Evolutionary conservation across 768 basidiomycete species (phyloP), one percentile per base, ranked within the genome.

Genomic region (Lentinula detonsa): DNA sequence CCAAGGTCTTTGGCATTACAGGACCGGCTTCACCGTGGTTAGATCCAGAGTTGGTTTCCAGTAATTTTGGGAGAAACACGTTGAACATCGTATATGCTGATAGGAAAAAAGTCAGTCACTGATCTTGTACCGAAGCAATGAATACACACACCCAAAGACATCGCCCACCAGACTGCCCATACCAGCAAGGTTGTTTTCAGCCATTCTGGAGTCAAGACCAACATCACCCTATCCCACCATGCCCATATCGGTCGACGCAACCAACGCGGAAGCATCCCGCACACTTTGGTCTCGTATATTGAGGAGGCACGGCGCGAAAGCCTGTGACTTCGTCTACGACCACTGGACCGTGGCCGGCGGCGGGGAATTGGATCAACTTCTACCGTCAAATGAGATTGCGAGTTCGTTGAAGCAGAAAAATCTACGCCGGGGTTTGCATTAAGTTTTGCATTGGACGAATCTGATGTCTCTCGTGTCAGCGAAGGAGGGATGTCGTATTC

Each of bases 21-120:
- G 63, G 61, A 2, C 63, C 62, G 55, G 61, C 59, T 28, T 23
- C 67, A n/a, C 54, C 64, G 4, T 64, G 33, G 10, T 40, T 28
- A 34, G 39, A 23, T 5, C 64, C 65, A 10, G 74, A 58, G 18
- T 83, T 76, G 31, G 82, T 81, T 74, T 96, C 94, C 40, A 96
- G 74, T 10, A 95, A 75, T 68, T 92, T 95, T 0, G 94, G 94
- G 18, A 95, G 80, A 69, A 85, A 96, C 31, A 94, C 91, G 68
- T 95, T 96, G 73, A 96, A 95, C 87, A 96, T 93, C 2, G 91
- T 94, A 67, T 86, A 93, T 0, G 85, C 90, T 91, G 60, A 21
- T 59, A 46, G 59, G 50, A 35, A 46, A 50, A 58, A 35, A 23
- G 8, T 16, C 56, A 7, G 4, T 9, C 49, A 13, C 37, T 39